Evolutionary conservation across 306 rosid species (phyloP), one percentile per base, ranked within the genome.

Genomic region (Quercus berberidifolia): DNA sequence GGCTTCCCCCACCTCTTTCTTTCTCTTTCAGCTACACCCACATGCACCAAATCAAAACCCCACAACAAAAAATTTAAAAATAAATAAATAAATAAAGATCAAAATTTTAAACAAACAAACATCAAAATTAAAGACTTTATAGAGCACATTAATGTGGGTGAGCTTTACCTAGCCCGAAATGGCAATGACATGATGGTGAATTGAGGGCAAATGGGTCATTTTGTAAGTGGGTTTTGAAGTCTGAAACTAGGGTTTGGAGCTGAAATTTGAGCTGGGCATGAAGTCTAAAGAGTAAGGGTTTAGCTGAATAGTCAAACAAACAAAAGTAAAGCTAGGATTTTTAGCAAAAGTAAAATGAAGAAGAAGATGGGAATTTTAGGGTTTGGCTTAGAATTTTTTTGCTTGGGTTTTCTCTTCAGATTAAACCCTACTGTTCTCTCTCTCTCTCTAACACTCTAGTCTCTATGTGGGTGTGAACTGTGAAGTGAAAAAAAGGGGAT

Each of bases 1-100:
- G 85, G 86, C 90, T 87, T 82, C 82, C 80, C 75, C 54, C 17
- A 3, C 54, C 54, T 49, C 17, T 49, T 49, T 49, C 54, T 49
- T 13, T 49, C 54, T 62, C 77, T 52, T 77, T 78, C 81, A 84
- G 56, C 86, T 67, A 81, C 76, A 74, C 80, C 72, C 87, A 76
- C 95, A 91, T 89, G 97, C 96, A 94, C 86, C 90, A 82, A 83
- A 64, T 77, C 75, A 78, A 70, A 12, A 59, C 73, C 26, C 69
- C 73, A 17, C 72, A 83, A 19, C 70, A 74, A 5, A 77, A 76
- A 69, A 56, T 26, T 26, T 26, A 26, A 26, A 26, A 26, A 26
- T 26, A 26, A 5, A 64, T 31, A 69, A 56, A 15, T 30, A 41
- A 33, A 21, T 6, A 35, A 76, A 76, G 7, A 33, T 10, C 19